phyloP scores from a whole-genome alignment of 768 basidiomycete species.

The Tremella yokohamensis region DNA sequence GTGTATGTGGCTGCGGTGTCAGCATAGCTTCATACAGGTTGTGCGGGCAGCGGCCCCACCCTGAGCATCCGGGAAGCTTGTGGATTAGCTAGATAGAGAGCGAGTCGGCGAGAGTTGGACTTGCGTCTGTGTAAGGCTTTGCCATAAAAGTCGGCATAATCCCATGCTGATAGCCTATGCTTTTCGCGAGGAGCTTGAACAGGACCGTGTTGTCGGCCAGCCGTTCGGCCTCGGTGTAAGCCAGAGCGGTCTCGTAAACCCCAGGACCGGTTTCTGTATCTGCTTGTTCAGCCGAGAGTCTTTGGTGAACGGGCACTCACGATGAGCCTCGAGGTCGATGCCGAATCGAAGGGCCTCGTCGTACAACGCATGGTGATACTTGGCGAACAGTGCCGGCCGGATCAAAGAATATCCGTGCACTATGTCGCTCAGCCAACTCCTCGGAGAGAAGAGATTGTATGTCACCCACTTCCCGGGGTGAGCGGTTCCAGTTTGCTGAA shows the following conservation, averaged over 20 bases:
- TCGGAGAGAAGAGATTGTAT: background rate
- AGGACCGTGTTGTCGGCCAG: constrained; percentile 62
- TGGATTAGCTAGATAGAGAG: too few relatives aligned
- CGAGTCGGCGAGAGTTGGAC: too few relatives aligned
- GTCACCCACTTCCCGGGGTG: constrained; percentile 80
- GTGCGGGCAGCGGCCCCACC: constrained; percentile 57
- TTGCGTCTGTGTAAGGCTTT: constrained; percentile 88
- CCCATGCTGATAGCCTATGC: constrained; percentile 80
- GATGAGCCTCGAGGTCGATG: constrained; percentile 79
- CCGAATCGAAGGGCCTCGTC: constrained; percentile 64
- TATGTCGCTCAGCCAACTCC: constrained; percentile 44
- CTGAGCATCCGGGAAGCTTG: constrained; percentile 90
- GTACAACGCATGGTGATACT: constrained; percentile 84
- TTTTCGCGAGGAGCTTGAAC: constrained; percentile 90
- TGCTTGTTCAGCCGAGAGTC: too few relatives aligned
- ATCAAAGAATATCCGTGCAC: constrained; percentile 97
- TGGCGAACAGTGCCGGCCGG: constrained; percentile 79
- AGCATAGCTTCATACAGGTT: background rate
- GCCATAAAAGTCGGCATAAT: constrained; percentile 97
- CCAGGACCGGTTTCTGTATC: constrained; percentile 53
- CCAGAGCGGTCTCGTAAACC: constrained; percentile 51
- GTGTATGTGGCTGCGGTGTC: constrained; percentile 64
- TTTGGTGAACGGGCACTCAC: too few relatives aligned
- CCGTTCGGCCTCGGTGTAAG: constrained; percentile 46
- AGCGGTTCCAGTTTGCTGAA: constrained; percentile 71